phyloP scores from a whole-genome alignment of 805 yeast genomes.

The Starmera dryadoides region DNA sequence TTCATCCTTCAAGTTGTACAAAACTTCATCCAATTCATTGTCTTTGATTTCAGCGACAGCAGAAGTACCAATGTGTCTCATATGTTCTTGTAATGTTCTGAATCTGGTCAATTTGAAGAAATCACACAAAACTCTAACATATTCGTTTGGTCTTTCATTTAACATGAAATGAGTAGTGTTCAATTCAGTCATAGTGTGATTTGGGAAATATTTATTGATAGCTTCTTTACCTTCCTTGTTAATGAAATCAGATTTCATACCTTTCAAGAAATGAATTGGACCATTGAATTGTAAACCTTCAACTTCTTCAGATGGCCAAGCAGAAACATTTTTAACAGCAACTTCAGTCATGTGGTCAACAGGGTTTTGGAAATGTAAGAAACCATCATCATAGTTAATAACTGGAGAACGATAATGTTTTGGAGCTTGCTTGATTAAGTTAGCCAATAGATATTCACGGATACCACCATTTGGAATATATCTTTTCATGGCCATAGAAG shows the following conservation, averaged over 20 bases:
- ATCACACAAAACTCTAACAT: constrained; percentile 14
- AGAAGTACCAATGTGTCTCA: constrained; percentile 2
- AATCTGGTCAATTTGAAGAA: constrained; percentile 19
- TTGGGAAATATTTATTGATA: constrained; percentile 21
- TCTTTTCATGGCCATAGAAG: constrained; percentile 11
- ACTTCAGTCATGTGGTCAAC: constrained; percentile 16
- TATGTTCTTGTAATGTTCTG: constrained; percentile 10
- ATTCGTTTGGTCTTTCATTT: constrained; percentile 29
- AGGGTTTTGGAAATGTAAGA: constrained; percentile 23
- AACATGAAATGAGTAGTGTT: constrained; percentile 30
- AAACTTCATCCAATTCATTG: neutral
- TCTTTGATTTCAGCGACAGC: neutral
- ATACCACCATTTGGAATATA: constrained; percentile 16
- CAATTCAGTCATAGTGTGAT: constrained; percentile 14
- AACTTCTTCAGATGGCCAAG: constrained; percentile 23
- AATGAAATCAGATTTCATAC: constrained; percentile 31
- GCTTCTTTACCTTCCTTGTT: constrained; percentile 19
- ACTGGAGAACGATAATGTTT: constrained; percentile 10
- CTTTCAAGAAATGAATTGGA: constrained; percentile 34
- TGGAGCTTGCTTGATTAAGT: constrained; percentile 23
- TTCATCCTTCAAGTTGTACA: neutral
- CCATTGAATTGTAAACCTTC: constrained; percentile 17
- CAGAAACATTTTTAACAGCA: constrained; percentile 20
- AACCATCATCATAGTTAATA: constrained; percentile 19
- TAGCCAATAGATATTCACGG: constrained; percentile 30